Conservation (phyloP, 345 rosid species). For the Trapa incisa region DNA sequence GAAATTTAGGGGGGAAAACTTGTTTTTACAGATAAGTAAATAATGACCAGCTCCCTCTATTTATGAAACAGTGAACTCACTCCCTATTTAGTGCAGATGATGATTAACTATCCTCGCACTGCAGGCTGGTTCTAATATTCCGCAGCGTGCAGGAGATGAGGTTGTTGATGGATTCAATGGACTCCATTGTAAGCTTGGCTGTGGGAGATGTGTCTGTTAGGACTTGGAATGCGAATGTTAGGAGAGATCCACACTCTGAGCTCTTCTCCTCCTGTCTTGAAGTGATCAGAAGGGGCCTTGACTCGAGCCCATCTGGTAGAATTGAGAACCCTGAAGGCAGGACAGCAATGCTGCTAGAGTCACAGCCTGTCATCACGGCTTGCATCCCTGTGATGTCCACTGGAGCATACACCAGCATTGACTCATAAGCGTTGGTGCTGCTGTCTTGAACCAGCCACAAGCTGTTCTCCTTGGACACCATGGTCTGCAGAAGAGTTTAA, state of each 20-base stretch:
- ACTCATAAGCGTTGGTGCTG: slow-evolving; percentile 77
- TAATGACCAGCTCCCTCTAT: slow-evolving; percentile 9
- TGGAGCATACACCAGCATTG: slow-evolving; percentile 66
- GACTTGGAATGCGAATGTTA: slow-evolving; percentile 75
- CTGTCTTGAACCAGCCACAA: slow-evolving; percentile 82
- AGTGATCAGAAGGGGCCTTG: slow-evolving; percentile 76
- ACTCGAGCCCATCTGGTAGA: slow-evolving; percentile 78
- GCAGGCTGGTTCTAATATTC: slow-evolving; percentile 68
- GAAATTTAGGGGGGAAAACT: slow-evolving; percentile 2
- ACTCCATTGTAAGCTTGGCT: slow-evolving; percentile 56
- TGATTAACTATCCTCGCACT: slow-evolving; percentile 63
- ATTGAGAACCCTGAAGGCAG: slow-evolving; percentile 93
- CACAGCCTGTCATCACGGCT: slow-evolving; percentile 76
- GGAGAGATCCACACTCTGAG: slow-evolving; percentile 74
- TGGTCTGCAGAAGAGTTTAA: slow-evolving; percentile 32
- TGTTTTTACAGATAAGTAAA: slow-evolving; percentile 17
- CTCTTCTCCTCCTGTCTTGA: slow-evolving; percentile 69
- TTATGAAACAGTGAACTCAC: not conserved
- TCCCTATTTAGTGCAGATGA: not conserved
- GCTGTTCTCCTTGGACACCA: slow-evolving; percentile 59
- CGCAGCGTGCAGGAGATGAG: slow-evolving; percentile 65
- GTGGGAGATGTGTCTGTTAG: slow-evolving; percentile 55
- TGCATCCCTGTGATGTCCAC: slow-evolving; percentile 74
- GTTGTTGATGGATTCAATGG: slow-evolving; percentile 68
- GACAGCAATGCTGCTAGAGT: slow-evolving; percentile 68